Percentiles rank a stretch among this genome's conserved stretches.
phyloP scores from a whole-genome alignment of 805 yeast genomes.

The Candida bentonensis region DNA sequence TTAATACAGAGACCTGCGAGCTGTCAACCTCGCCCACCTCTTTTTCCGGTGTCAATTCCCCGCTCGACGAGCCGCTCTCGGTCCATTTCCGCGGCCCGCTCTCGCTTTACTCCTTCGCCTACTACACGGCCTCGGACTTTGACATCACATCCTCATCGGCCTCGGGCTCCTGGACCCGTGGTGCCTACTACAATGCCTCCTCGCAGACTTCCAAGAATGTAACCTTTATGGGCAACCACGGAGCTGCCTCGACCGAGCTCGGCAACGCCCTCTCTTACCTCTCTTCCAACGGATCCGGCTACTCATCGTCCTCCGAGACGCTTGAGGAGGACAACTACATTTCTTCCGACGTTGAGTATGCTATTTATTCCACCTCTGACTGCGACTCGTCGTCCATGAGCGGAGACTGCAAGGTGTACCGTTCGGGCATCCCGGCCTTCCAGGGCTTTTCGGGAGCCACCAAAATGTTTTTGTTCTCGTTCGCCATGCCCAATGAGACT shows the following conservation, averaged over 20 bases:
- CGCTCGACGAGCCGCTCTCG: constrained; percentile 75
- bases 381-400: constrained; percentile 26
- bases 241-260: constrained; percentile 45
- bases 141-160: constrained; percentile 26
- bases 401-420: constrained; percentile 67
- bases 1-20: constrained; percentile 71
- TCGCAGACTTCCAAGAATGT: constrained; percentile 61
- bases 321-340: constrained; percentile 56
- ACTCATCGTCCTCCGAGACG: constrained; percentile 54
- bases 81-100: constrained; percentile 88
- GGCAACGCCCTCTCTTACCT: constrained; percentile 88
- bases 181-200: constrained; percentile 48
- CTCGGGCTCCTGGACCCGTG: constrained; percentile 56
- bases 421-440: constrained; percentile 79
- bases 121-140: constrained; percentile 41
- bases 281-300: constrained; percentile 61
- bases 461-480: constrained; percentile 88
- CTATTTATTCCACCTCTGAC: constrained; percentile 51
- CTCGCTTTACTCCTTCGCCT: constrained; percentile 71
- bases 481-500: constrained; percentile 71
- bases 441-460: constrained; percentile 79
- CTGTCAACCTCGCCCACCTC: constrained; percentile 38
- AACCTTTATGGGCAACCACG: constrained; percentile 73
- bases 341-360: constrained; percentile 62
- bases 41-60: constrained; percentile 65